Percentiles rank a stretch among this genome's conserved stretches.
Conservation (phyloP, 768 basidiomycete genomes). For the Kwoniella heveanensis region DNA sequence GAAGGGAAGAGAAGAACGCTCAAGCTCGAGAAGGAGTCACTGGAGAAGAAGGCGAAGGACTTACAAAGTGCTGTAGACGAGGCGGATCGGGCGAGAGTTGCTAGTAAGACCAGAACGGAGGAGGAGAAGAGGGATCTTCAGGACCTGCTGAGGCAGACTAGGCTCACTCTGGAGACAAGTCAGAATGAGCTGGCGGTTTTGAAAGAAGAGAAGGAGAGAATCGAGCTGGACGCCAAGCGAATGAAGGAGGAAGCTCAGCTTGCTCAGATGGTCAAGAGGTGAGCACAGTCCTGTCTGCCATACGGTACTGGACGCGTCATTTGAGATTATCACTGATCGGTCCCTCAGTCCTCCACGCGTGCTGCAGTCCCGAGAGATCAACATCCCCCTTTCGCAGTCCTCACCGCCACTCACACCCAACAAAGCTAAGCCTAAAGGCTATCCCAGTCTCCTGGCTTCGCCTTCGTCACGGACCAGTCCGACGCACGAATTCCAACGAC, state of each 20-base stretch:
- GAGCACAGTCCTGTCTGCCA: no score
- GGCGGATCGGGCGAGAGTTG: neutral
- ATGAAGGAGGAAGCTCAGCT: constrained; percentile 8
- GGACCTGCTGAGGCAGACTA: neutral
- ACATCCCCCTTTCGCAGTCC: constrained; percentile 12
- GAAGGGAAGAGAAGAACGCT: constrained; percentile 28
- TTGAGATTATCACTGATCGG: no score
- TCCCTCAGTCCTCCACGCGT: constrained; percentile 13
- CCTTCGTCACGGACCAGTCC: constrained; percentile 4
- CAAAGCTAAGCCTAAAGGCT: constrained; percentile 9
- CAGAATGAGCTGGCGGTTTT: neutral
- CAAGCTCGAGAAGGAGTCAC: constrained; percentile 10
- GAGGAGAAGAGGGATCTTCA: neutral
- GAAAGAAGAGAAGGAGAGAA: neutral
- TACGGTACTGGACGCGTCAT: no score
- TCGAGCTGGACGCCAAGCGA: neutral
- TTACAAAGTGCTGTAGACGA: constrained; percentile 1
- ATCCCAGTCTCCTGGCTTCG: constrained; percentile 5
- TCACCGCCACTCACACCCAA: constrained; percentile 18
- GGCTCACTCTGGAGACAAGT: neutral
- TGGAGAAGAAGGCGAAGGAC: constrained; percentile 10
- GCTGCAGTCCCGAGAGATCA: constrained; percentile 12
- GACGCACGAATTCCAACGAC: neutral
- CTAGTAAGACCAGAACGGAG: neutral
- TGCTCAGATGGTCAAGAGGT: constrained; percentile 12